Evolutionary conservation across 768 basidiomycete species (phyloP).

Genomic region (Psilocybe sp.): DNA sequence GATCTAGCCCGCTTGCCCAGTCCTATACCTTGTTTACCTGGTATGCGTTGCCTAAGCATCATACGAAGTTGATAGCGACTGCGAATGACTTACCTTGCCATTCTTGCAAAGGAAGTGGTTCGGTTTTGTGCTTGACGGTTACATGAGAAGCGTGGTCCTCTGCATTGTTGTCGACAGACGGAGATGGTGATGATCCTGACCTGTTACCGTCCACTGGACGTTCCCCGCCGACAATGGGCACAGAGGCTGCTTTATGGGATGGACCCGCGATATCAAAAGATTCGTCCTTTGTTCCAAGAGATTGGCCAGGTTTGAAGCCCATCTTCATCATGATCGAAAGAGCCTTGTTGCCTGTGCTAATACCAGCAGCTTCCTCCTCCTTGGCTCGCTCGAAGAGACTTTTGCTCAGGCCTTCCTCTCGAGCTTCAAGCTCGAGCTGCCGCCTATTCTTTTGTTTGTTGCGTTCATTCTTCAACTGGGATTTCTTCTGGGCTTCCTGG

Average conservation of each 20-base stretch:
- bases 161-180: background rate
- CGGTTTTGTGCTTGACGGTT: slow-evolving; percentile 41
- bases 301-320: slow-evolving; percentile 86
- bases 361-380: slow-evolving; percentile 56
- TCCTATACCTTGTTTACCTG: slow-evolving; percentile 81
- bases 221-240: slow-evolving; percentile 12
- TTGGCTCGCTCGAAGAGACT: slow-evolving; percentile 78
- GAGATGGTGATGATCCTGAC: slow-evolving; percentile 5
- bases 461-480: slow-evolving; percentile 64
- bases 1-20: slow-evolving; percentile 66
- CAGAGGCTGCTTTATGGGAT: background rate
- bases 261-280: background rate
- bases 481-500: slow-evolving; percentile 56
- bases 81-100: slow-evolving; percentile 61
- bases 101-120: slow-evolving; percentile 75
- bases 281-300: slow-evolving; percentile 49
- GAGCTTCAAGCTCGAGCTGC: slow-evolving; percentile 70
- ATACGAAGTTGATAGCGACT: slow-evolving; percentile 2
- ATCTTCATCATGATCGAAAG: slow-evolving; percentile 91
- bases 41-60: background rate
- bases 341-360: slow-evolving; percentile 65
- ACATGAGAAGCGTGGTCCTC: background rate
- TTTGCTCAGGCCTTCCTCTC: slow-evolving; percentile 74
- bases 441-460: slow-evolving; percentile 62
- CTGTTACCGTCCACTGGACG: background rate